Base-by-base conservation (phyloP, 2,329 filamentous ascomycete species). In the Penicillium griseofulvum region DNA sequence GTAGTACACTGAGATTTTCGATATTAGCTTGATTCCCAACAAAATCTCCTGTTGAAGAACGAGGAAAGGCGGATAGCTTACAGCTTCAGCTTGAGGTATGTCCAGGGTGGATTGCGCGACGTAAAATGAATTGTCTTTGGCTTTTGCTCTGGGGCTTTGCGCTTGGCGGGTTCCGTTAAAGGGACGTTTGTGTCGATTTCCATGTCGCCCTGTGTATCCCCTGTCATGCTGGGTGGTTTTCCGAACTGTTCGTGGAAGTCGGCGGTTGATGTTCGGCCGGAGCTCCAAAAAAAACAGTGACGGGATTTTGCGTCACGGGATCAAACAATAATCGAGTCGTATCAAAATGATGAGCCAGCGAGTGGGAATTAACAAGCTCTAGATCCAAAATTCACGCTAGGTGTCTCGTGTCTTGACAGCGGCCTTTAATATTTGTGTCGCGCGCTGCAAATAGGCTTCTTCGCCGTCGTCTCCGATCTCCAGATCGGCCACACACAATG, bases 11-110 rank as follows among this genome's bases (percentile, higher is more conserved):
- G 37, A 38, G 5, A n/a, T 9, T 41, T 47, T 31, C 12, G 14
- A 5, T 7, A 5, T 26, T 34, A 28, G 36, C 59, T 47, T 57
- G 47, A 42, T 47, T 28, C 39, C 24, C 14, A n/a, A 0, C 14
- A 4, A 1, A 17, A 4, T 9, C 22, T n/a, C 5, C 2, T 17
- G n/a, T n/a, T 12, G 3, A 14, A 2, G 14, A 44, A 22, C 17
- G 22, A 3, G 22, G 10, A n/a, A 9, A 28, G 26, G 5, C 16
- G 11, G 42, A 17, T 16, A 58, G 49, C 66, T 45, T 68, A 76
- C 74, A 77, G 57, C 61, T 75, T 71, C 43, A 77, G 71, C 60
- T 75, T 73, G 56, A 77, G 65, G 59, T 76, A 77, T 26, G 74
- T 74, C 74, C 74, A 77, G 54, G 67, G 67, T n/a, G 74, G 74